Percentiles rank a stretch among this genome's conserved stretches.
phyloP scores from a whole-genome alignment of 345 rosid genomes.

The Raphanus sativus region DNA sequence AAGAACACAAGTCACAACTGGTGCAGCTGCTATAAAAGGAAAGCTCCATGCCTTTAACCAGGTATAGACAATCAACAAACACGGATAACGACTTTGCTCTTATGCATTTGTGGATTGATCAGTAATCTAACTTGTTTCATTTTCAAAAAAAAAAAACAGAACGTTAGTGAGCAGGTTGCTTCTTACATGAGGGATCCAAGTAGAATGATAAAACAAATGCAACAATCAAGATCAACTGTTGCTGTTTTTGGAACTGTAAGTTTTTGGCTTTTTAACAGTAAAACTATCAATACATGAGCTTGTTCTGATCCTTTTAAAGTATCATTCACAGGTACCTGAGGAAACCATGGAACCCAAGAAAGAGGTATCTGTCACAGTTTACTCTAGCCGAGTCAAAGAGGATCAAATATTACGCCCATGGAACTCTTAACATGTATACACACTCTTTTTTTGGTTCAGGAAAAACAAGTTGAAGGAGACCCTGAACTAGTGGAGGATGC shows the following conservation, averaged over 20 bases:
- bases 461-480: conserved; percentile 59
- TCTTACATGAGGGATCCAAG: conserved; percentile 88
- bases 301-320: conserved; percentile 43
- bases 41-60: conserved; percentile 92
- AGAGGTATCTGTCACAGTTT: conserved; percentile 47
- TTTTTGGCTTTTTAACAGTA: background rate
- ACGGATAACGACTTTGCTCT: background rate
- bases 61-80: conserved; percentile 44
- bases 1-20: conserved; percentile 85
- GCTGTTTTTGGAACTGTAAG: conserved; percentile 75
- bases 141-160: conserved; percentile 43
- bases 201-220: conserved; percentile 97
- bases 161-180: conserved; percentile 86
- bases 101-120: background rate
- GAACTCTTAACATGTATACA: background rate
- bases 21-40: conserved; percentile 83
- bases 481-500: conserved; percentile 87
- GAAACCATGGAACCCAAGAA: conserved; percentile 27
- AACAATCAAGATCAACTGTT: conserved; percentile 66
- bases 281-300: conserved; percentile 3
- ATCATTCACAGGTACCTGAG: conserved; percentile 42
- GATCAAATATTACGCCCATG: background rate
- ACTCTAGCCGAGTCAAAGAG: conserved; percentile 37
- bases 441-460: conserved; percentile 44
- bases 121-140: conserved; percentile 14